Conservation (phyloP, 192 early-diverging fungal species). For the Backusella mclennaniae region DNA sequence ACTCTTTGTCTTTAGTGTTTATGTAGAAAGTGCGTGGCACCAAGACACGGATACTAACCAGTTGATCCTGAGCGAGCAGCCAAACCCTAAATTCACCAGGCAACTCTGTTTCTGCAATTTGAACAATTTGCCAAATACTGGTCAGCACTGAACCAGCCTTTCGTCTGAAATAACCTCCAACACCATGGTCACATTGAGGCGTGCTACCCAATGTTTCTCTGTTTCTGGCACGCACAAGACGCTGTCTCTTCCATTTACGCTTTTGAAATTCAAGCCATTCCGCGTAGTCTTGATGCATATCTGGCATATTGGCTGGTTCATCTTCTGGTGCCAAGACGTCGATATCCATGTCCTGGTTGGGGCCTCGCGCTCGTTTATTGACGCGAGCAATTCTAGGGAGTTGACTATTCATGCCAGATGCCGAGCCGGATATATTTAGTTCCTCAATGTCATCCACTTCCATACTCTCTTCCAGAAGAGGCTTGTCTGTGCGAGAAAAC, state of each 20-base stretch:
- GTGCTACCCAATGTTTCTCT: conserved; percentile 17
- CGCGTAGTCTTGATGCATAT: conserved; percentile 66
- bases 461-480: conserved; percentile 18
- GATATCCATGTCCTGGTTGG: conserved; percentile 8
- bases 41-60: conserved; percentile 70
- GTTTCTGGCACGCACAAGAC: conserved; percentile 49
- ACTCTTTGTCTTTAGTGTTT: conserved; percentile 57
- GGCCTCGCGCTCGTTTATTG: conserved; percentile 6
- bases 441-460: conserved; percentile 25
- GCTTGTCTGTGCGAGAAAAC: conserved; percentile 57
- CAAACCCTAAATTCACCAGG: conserved; percentile 90
- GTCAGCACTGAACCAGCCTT: conserved; percentile 65
- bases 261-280: conserved; percentile 79
- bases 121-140: conserved; percentile 81
- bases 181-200: conserved; percentile 1
- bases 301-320: conserved; percentile 57
- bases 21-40: conserved; percentile 87
- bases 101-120: conserved; percentile 78
- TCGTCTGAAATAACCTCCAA: conserved; percentile 66
- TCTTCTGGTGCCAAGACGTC: conserved; percentile 32
- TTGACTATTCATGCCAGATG: too few species aligned
- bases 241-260: conserved; percentile 68
- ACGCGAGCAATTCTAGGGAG: conserved; percentile 11
- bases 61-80: conserved; percentile 66
- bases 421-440: neutral